Conservation (phyloP, 1,139 yeast species). For the Yamadazyma pseudoaaseri region DNA sequence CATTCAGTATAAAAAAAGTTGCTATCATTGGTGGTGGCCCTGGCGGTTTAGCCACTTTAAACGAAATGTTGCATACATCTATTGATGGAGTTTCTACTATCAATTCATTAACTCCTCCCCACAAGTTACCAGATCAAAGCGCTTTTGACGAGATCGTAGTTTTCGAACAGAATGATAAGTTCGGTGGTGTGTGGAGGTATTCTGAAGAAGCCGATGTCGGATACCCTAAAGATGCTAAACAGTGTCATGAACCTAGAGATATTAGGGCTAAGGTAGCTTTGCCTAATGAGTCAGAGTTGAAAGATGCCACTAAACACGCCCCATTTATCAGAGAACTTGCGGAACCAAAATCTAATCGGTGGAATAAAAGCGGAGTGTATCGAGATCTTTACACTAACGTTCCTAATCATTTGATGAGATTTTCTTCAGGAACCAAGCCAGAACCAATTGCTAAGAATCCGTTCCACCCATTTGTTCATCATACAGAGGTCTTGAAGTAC, state of each 20-base stretch:
- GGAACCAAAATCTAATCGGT: too few relatives aligned
- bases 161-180: slow-evolving; percentile 39
- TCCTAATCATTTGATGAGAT: slow-evolving; percentile 48
- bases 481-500: too few relatives aligned
- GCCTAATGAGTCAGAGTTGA: slow-evolving; percentile 21
- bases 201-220: slow-evolving; percentile 17
- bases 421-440: too few relatives aligned
- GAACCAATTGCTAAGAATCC: too few relatives aligned
- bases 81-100: slow-evolving; percentile 27
- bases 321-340: slow-evolving; percentile 15
- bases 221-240: slow-evolving; percentile 20
- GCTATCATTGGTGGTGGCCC: slow-evolving; percentile 72
- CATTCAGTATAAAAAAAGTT: slow-evolving; percentile 31
- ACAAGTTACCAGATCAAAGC: too few relatives aligned
- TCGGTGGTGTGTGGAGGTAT: slow-evolving; percentile 48
- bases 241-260: slow-evolving; percentile 19
- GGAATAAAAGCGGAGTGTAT: slow-evolving; percentile 41
- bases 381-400: slow-evolving; percentile 61
- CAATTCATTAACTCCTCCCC: slow-evolving; percentile 35
- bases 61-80: slow-evolving; percentile 32
- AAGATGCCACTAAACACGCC: slow-evolving; percentile 15
- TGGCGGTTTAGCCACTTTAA: slow-evolving; percentile 58
- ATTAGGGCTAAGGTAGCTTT: slow-evolving; percentile 29
- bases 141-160: too few relatives aligned
- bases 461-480: too few relatives aligned